A percentile compares a stretch with the other conserved stretches of the same genome.
phyloP scores from a whole-genome alignment of 2,329 filamentous ascomycete genomes.

The Cladosporium sp. region DNA sequence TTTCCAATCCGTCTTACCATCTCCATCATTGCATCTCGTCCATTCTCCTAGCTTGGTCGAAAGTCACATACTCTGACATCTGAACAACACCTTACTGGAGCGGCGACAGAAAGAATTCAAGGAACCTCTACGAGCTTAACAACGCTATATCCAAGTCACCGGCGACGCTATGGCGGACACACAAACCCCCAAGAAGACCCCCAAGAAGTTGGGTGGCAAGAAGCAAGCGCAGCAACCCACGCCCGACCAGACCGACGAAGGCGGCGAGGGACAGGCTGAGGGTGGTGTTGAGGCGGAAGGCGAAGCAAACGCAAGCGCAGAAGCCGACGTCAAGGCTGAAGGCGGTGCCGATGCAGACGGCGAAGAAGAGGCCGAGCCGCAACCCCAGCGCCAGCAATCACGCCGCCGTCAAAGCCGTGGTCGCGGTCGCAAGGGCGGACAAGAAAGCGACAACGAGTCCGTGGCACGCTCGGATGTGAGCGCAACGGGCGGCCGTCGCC shows the following conservation, averaged over 20 bases:
- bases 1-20: neutral
- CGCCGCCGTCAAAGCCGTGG: slow-evolving; percentile 48
- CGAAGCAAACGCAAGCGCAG: slow-evolving; percentile 37
- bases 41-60: neutral
- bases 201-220: slow-evolving; percentile 45
- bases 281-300: slow-evolving; percentile 31
- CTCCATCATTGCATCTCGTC: neutral
- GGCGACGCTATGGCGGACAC: neutral
- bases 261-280: slow-evolving; percentile 35
- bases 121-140: neutral
- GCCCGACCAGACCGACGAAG: slow-evolving; percentile 42
- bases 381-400: slow-evolving; percentile 37
- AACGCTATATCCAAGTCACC: neutral
- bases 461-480: slow-evolving; percentile 52
- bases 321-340: slow-evolving; percentile 41
- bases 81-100: neutral
- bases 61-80: neutral
- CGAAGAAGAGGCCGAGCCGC: slow-evolving; percentile 38
- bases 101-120: neutral
- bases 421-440: slow-evolving; percentile 40
- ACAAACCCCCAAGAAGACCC: slow-evolving; percentile 38
- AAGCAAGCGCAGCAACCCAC: slow-evolving; percentile 44
- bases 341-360: slow-evolving; percentile 37
- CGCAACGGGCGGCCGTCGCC: slow-evolving; percentile 51
- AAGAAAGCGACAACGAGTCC: slow-evolving; percentile 51